Base-by-base conservation (phyloP, 1,284 basidiomycete species). In the Ceratobasidium sp. region DNA sequence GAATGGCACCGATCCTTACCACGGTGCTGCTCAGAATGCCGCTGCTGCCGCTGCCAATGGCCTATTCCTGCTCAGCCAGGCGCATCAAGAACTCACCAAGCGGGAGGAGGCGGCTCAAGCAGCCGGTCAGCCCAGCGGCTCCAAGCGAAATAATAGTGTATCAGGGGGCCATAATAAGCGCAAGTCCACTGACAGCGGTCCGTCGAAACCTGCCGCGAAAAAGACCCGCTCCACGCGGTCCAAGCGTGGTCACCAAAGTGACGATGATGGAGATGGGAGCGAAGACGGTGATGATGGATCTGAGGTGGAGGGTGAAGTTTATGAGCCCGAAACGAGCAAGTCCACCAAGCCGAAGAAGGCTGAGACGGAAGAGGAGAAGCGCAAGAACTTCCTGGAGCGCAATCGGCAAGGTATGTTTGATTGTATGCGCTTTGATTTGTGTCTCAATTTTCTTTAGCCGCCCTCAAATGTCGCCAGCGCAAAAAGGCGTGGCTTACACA, bases 401-500 rank as follows among this genome's bases (percentile, higher is more conserved):
- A 98, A 97, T 77, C 83, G 95, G 75, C 95, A 97, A 83, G 94
- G 94, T 95, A 72, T 67, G 81, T 76, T 62, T 42, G 13, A 39
- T 13, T 68, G n/a, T n/a, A 25, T 49, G 56, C 16, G 21, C 19
- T 14, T 33, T 4, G 9, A 19, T 27, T 62, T 1, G 19, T n/a
- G 29, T 30, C 30, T 52, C 23, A 33, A 53, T 47, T 27, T 64
- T 69, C 6, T 42, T 23, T 76, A 96, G 96, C 96, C 69, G 96
- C 96, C 2, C 86, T 98, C 75, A 99, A 99, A 80, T 99, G 97
- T 79, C 91, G 96, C 44, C 96, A 99, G 77, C 88, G 96, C 68
- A 99, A 99, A 79, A 99, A 99, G 80, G 94, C 94, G 5, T 99
- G 97, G 96, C 85, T 98, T 27, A 84, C 88, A 25, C 90, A 93